Percentiles rank a stretch among this genome's conserved stretches.
These are phyloP conservation scores for Cryptococcus amylolentus DNA, from an alignment of 1,284 basidiomycete genomes.

Conservation along the genomic window DNA sequence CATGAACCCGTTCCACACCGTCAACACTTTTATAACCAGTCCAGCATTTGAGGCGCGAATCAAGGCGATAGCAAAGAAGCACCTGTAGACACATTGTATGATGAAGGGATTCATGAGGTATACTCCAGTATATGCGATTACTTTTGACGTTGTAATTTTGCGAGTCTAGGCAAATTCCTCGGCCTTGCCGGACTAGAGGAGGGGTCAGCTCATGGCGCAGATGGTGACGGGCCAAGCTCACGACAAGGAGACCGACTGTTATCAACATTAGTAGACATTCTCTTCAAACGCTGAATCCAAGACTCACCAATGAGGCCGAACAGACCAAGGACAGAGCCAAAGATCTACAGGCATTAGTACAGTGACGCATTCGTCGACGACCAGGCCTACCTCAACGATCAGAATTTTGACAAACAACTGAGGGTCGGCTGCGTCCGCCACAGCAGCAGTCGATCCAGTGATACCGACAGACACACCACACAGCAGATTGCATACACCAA, in stretches of 20 bases:
- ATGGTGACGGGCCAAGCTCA: constrained; percentile 20
- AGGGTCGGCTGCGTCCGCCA: constrained; percentile 89
- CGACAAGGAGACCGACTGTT: constrained; percentile 50
- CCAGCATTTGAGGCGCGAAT: constrained; percentile 75
- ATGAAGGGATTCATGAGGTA: neutral
- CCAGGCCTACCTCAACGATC: constrained; percentile 65
- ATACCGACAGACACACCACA: constrained; percentile 88
- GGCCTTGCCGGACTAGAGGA: constrained; percentile 48
- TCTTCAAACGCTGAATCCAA: neutral
- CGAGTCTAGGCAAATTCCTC: constrained; percentile 45
- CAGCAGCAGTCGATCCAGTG: constrained; percentile 84
- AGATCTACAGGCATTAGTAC: constrained; percentile 58
- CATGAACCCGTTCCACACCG: constrained; percentile 88
- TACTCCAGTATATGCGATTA: constrained; percentile 21
- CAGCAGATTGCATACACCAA: constrained; percentile 82
- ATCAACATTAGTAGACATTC: constrained; percentile 11
- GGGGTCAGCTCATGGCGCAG: neutral
- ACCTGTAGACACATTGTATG: constrained; percentile 56
- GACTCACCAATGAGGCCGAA: constrained; percentile 86
- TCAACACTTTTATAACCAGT: constrained; percentile 76
- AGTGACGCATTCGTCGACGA: neutral
- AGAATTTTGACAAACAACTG: constrained; percentile 90
- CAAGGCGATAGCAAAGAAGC: constrained; percentile 77
- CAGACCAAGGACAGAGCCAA: constrained; percentile 84
- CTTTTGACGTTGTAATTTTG: constrained; percentile 9